Evolutionary conservation across 768 basidiomycete genomes (phyloP).

Genomic region (Russula compacta): DNA sequence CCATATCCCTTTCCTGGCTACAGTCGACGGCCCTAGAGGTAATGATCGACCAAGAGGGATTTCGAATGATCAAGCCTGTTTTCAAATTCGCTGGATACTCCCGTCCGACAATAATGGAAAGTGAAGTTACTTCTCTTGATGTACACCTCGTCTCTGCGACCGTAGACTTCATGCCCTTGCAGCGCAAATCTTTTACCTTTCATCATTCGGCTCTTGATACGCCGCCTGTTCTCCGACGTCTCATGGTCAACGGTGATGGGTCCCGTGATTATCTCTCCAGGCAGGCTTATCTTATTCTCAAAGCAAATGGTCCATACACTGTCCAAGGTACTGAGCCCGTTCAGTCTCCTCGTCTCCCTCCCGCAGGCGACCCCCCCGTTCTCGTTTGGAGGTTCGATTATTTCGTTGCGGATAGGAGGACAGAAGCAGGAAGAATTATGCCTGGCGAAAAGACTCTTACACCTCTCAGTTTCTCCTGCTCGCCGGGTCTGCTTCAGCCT

Average conservation of each 20-base stretch:
- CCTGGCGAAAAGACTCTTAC: conserved; percentile 65
- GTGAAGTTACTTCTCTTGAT: conserved; percentile 18
- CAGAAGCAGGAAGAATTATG: conserved; percentile 36
- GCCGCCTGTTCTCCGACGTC: conserved; percentile 58
- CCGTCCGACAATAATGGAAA: conserved; percentile 20
- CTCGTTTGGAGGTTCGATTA: conserved; percentile 77
- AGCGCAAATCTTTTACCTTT: conserved; percentile 52
- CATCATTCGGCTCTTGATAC: conserved; percentile 63
- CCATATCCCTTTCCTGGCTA: conserved; percentile 42
- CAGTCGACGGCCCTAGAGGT: conserved; percentile 47
- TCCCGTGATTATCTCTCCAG: conserved; percentile 67
- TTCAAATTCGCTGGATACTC: conserved; percentile 52
- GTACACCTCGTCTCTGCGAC: conserved; percentile 36
- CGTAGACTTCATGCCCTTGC: conserved; percentile 57
- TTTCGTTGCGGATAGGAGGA: conserved; percentile 51
- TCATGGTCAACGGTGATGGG: conserved; percentile 60
- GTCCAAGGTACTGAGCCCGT: conserved; percentile 56
- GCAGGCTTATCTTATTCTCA: conserved; percentile 62
- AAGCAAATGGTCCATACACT: conserved; percentile 65
- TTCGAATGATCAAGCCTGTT: conserved; percentile 49
- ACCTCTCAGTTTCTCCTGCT: conserved; percentile 68
- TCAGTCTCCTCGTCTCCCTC: conserved; percentile 19
- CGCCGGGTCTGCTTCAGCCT: conserved; percentile 54
- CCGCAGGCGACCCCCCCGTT: conserved; percentile 25
- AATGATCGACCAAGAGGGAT: conserved; percentile 79